Percentiles rank a stretch among this genome's conserved stretches.
phyloP scores from a whole-genome alignment of 2,329 filamentous ascomycete species.

The Verticillium zaregamsianum region DNA sequence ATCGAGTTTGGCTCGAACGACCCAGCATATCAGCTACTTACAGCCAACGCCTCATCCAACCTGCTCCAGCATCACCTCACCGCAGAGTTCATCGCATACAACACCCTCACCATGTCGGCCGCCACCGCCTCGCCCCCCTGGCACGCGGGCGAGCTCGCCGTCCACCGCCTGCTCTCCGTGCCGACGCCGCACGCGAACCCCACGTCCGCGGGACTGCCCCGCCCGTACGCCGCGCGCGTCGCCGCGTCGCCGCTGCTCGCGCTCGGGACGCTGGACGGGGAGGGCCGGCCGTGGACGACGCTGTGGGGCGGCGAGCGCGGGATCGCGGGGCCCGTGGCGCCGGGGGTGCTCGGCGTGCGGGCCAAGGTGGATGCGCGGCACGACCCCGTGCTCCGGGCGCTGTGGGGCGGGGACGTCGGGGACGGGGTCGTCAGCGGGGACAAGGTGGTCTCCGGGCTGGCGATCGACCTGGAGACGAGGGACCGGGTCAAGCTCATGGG shows the following conservation, averaged over 20 bases:
- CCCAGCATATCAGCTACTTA: background rate
- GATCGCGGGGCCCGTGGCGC: conserved; percentile 60
- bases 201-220: conserved; percentile 58
- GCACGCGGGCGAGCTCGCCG: conserved; percentile 62
- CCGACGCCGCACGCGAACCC: conserved; percentile 58
- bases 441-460: conserved; percentile 43
- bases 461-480: conserved; percentile 63
- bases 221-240: conserved; percentile 57
- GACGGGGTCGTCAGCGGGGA: conserved; percentile 28
- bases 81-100: background rate
- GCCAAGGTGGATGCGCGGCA: conserved; percentile 54
- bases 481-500: conserved; percentile 73
- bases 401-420: conserved; percentile 47
- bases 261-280: conserved; percentile 64
- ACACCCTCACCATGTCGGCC: background rate
- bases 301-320: conserved; percentile 72
- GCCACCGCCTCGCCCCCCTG: conserved; percentile 30
- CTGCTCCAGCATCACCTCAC: background rate
- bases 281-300: conserved; percentile 69
- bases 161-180: conserved; percentile 59
- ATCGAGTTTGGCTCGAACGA: background rate
- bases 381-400: conserved; percentile 66
- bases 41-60: conserved; percentile 2
- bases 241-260: conserved; percentile 64
- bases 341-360: conserved; percentile 59